Evolutionary conservation across 371 early-diverging fungal genomes (phyloP).

Genomic region (Mucor indicus): DNA sequence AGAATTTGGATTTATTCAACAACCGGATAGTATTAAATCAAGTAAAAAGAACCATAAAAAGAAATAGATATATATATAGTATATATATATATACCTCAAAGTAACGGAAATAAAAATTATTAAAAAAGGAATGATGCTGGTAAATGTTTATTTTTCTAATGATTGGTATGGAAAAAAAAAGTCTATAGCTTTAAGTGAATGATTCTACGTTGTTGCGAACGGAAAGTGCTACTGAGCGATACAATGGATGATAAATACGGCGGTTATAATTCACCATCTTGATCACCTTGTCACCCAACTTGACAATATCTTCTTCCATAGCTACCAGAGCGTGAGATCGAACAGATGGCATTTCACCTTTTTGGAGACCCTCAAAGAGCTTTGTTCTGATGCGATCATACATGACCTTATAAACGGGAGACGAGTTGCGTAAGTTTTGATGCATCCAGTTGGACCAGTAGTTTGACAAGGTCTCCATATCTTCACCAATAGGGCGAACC

Average conservation of each 20-base stretch:
- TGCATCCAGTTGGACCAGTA: slow-evolving; percentile 35
- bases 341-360: neutral
- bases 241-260: slow-evolving; percentile 28
- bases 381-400: slow-evolving; percentile 22
- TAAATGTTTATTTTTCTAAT: too few relatives aligned
- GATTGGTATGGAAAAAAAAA: too few relatives aligned
- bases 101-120: too few relatives aligned
- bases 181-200: too few relatives aligned
- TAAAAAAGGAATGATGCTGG: too few relatives aligned
- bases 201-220: too few relatives aligned
- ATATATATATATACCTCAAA: too few relatives aligned
- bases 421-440: slow-evolving; percentile 21
- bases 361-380: slow-evolving; percentile 1
- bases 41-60: neutral
- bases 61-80: neutral
- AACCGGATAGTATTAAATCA: too few relatives aligned
- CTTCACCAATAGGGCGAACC: neutral
- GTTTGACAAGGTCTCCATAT: slow-evolving; percentile 9
- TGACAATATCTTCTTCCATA: slow-evolving; percentile 22
- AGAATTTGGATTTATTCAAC: slow-evolving; percentile 64
- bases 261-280: slow-evolving; percentile 29
- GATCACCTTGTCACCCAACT: slow-evolving; percentile 23
- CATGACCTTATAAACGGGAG: slow-evolving; percentile 28
- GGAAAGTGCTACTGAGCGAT: too few relatives aligned
- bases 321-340: slow-evolving; percentile 14